Evolutionary conservation across 371 early-diverging fungal genomes (phyloP).

Genomic region (Lichtheimia ornata): DNA sequence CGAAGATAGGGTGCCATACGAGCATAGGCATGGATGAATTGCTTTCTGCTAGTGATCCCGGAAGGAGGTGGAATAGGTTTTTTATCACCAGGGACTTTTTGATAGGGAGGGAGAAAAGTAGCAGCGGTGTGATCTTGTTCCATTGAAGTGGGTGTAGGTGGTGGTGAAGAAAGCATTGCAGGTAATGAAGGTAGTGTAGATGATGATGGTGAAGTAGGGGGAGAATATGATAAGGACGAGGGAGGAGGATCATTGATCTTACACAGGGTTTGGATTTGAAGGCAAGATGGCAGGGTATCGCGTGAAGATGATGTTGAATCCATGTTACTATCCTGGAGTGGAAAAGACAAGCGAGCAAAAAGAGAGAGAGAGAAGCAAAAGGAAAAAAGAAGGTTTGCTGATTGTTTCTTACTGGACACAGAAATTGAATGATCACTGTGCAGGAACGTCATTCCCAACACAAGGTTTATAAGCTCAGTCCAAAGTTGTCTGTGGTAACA

Average conservation of each 20-base stretch:
- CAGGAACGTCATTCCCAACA: too few species aligned
- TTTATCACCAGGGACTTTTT: slow-evolving; percentile 1
- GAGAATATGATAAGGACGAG: neutral
- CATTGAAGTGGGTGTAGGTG: slow-evolving; percentile 4
- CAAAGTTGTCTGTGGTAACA: too few species aligned
- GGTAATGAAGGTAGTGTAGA: neutral
- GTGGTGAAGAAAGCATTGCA: slow-evolving; percentile 2
- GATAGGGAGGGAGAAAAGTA: slow-evolving; percentile 16
- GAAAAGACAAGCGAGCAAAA: slow-evolving; percentile 11
- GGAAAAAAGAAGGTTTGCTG: neutral
- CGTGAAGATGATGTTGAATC: too few species aligned
- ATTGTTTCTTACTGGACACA: neutral
- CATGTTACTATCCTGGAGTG: too few species aligned
- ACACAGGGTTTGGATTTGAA: slow-evolving; percentile 3
- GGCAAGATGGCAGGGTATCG: slow-evolving; percentile 8
- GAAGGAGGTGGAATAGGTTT: neutral
- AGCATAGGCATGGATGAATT: slow-evolving; percentile 19
- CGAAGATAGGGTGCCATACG: slow-evolving; percentile 19
- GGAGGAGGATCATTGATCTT: too few species aligned
- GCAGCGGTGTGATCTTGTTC: slow-evolving; percentile 14
- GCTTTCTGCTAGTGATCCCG: slow-evolving; percentile 4
- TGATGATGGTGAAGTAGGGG: neutral
- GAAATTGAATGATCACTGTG: slow-evolving; percentile 3
- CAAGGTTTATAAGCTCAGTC: too few species aligned
- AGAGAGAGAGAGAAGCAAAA: slow-evolving; percentile 11